phyloP scores from a whole-genome alignment of 179 eudicot species.

The Spinacia oleracea region DNA sequence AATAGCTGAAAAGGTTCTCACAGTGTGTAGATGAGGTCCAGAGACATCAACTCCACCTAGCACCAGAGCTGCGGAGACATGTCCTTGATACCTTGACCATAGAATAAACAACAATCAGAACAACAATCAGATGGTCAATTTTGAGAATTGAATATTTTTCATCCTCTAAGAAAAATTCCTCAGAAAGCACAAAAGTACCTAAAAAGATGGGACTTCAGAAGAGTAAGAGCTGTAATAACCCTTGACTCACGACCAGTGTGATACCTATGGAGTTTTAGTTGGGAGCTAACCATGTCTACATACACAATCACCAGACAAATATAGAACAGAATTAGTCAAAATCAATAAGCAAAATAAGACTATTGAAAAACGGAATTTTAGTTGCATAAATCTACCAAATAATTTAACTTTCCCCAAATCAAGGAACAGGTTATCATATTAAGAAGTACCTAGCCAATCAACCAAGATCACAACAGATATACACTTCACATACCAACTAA shows the following conservation, averaged over 20 bases:
- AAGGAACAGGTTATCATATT: background rate
- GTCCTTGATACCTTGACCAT: constrained; percentile 72
- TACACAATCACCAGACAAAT: constrained; percentile 3
- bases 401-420: background rate
- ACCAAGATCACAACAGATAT: background rate
- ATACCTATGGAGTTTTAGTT: constrained; percentile 71
- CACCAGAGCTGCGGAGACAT: constrained; percentile 90
- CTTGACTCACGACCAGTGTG: constrained; percentile 90
- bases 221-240: constrained; percentile 87
- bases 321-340: background rate
- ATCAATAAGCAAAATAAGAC: background rate
- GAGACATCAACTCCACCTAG: constrained; percentile 87
- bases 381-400: background rate
- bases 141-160: background rate
- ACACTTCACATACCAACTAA: background rate
- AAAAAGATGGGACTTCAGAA: constrained; percentile 86
- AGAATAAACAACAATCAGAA: constrained; percentile 11
- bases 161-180: background rate
- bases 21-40: constrained; percentile 95
- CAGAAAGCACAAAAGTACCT: constrained; percentile 36
- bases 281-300: constrained; percentile 73
- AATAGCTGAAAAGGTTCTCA: constrained; percentile 35
- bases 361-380: background rate
- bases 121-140: constrained; percentile 10
- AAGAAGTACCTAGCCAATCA: background rate